phyloP scores from a whole-genome alignment of 352 stramenopile species.

The Peronosclerospora sorghi region DNA sequence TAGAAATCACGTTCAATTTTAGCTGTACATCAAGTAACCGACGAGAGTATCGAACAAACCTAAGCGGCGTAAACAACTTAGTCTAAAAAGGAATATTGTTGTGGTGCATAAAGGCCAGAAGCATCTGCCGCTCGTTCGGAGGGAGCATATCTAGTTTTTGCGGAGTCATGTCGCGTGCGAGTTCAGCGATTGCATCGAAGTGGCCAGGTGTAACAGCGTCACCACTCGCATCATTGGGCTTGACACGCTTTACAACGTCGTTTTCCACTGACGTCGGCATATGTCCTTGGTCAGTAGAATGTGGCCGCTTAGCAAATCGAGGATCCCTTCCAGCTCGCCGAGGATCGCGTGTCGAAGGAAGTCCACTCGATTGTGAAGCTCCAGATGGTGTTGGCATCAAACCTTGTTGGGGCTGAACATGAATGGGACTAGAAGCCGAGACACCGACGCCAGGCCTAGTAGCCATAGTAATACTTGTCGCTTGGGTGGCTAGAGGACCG shows the following conservation, averaged over 20 bases:
- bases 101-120: conserved; percentile 76
- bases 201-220: conserved; percentile 18
- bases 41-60: too few relatives aligned
- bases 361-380: conserved; percentile 13
- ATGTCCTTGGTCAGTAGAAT: conserved; percentile 12
- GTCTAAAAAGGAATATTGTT: conserved; percentile 53
- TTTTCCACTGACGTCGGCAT: conserved; percentile 13
- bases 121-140: conserved; percentile 65
- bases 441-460: conserved; percentile 11
- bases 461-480: conserved; percentile 13
- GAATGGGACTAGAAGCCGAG: conserved; percentile 18
- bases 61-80: background rate
- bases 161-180: conserved; percentile 70
- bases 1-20: too few relatives aligned
- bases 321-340: conserved; percentile 42
- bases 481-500: conserved; percentile 28
- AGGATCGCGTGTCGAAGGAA: conserved; percentile 35
- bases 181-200: conserved; percentile 52
- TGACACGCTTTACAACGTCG: conserved; percentile 19
- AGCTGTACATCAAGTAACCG: too few relatives aligned
- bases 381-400: conserved; percentile 21
- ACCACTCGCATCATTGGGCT: conserved; percentile 6
- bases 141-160: conserved; percentile 73
- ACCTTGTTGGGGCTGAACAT: conserved; percentile 15
- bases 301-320: conserved; percentile 37